phyloP scores from a whole-genome alignment of 2,329 filamentous ascomycete species.

The Penicillium sp. region DNA sequence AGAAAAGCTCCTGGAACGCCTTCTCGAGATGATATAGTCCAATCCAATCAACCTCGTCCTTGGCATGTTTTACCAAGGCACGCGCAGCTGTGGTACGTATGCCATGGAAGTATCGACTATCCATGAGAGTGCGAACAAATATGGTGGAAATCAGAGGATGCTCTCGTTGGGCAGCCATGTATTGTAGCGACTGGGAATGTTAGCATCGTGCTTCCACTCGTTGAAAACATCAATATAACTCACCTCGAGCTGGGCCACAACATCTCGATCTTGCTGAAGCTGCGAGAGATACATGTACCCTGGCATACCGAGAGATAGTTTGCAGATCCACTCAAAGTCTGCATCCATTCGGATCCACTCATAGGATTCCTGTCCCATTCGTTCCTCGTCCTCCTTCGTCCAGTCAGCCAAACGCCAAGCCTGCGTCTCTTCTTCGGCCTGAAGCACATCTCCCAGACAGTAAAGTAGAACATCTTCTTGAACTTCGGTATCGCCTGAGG shows the following conservation, averaged over 20 bases:
- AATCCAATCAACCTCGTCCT: slow-evolving; percentile 67
- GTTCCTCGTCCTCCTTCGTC: slow-evolving; percentile 80
- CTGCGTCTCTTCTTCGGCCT: slow-evolving; percentile 73
- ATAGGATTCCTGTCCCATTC: slow-evolving; percentile 94
- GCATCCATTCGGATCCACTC: slow-evolving; percentile 98
- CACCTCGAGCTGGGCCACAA: slow-evolving; percentile 74
- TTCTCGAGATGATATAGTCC: slow-evolving; percentile 81
- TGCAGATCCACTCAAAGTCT: slow-evolving; percentile 96
- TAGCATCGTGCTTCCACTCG: not conserved
- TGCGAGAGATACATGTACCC: slow-evolving; percentile 98
- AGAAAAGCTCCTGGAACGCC: slow-evolving; percentile 85
- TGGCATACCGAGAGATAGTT: slow-evolving; percentile 76
- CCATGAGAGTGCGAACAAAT: slow-evolving; percentile 82
- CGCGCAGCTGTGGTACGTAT: slow-evolving; percentile 83
- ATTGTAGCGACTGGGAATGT: slow-evolving; percentile 62
- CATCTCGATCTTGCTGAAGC: slow-evolving; percentile 92
- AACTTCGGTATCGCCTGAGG: slow-evolving; percentile 61
- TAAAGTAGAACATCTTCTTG: slow-evolving; percentile 84
- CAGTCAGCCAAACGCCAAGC: slow-evolving; percentile 87
- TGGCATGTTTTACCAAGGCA: slow-evolving; percentile 73
- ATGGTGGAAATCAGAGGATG: slow-evolving; percentile 86
- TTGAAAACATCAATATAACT: slow-evolving; percentile 15
- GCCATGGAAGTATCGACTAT: slow-evolving; percentile 88
- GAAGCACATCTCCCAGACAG: slow-evolving; percentile 85
- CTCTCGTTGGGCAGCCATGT: slow-evolving; percentile 63